Evolutionary conservation across 73 alveolate genomes (phyloP), one percentile per base, ranked within the genome.

Genomic region (Paramecium sonneborni): DNA sequence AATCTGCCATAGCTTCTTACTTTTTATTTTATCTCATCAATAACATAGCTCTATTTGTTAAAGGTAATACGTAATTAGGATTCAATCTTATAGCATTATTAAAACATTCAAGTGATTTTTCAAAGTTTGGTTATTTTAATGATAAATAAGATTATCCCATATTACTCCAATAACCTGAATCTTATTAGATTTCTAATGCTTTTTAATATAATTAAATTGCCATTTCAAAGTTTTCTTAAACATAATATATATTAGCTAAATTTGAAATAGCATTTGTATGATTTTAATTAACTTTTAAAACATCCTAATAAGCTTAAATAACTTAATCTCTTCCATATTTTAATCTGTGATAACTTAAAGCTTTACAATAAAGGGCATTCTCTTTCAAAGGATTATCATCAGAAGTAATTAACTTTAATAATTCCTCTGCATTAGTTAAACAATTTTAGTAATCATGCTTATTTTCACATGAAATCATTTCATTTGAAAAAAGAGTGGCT

Each of bases 111-210:
- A 79, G 72, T 20, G 90, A 57, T 79, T 41, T 2, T 20, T 39
- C 90, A 2, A 30, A 43, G 3, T 44, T 46, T 62, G 84, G 84
- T 15, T 3, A 3, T 23, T 79, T 79, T 23, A 43, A 24, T 46
- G 46, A 18, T 44, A 37, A 26, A 44, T 79, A 79, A n/a, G 90
- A 74, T 26, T 79, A 12, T 38, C 90, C 90, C 26, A 79, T 21
- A 79, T 79, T 79, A 44, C 72, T 79, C 34, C 55, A 79, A 34
- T 28, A 35, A 32, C 32, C 57, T 0, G 57, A 7, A 35, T 37
- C 44, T 21, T 32, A 23, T 35, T 72, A 34, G 1, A 34, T n/a
- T 72, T 18, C 7, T 12, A 21, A 20, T 28, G 86, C 86, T 72
- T 72, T 20, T 72, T 72, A 2, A 37, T 72, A 72, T 32, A 28